Percentiles rank a stretch among this genome's conserved stretches.
Evolutionary conservation across 139 green algal species (phyloP).

Genomic region (Edaphochlamys debaryana): DNA sequence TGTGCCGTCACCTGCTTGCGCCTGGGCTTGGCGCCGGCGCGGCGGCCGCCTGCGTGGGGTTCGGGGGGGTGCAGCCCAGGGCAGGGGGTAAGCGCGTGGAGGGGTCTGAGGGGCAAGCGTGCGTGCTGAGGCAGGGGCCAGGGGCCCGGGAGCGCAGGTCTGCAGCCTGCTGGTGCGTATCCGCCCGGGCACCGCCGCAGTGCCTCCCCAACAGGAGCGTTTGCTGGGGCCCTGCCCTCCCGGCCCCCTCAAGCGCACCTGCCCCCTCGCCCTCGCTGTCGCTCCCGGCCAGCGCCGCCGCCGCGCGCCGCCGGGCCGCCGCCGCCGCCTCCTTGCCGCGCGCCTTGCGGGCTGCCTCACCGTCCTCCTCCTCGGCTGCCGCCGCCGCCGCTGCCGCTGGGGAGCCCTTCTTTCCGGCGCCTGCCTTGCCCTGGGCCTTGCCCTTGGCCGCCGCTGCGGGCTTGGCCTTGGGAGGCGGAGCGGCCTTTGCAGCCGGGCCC

Average conservation of each 20-base stretch:
- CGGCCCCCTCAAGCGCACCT: not conserved
- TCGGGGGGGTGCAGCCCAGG: no score
- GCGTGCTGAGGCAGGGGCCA: no score
- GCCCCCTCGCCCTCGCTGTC: constrained; percentile 1
- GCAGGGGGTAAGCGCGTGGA: no score
- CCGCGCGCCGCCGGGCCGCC: not conserved
- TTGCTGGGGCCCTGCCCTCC: not conserved
- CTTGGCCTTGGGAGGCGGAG: no score
- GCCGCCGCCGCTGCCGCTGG: not conserved
- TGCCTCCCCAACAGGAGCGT: no score
- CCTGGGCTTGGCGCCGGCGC: not conserved
- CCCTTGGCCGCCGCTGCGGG: not conserved
- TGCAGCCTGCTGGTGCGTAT: no score
- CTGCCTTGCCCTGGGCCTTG: not conserved
- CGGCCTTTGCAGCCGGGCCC: not conserved
- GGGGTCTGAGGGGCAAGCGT: no score
- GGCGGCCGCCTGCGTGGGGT: no score
- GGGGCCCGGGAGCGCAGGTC: no score
- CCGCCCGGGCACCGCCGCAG: no score
- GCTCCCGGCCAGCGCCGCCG: not conserved
- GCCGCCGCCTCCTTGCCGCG: not conserved
- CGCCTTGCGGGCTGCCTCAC: not conserved
- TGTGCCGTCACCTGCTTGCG: not conserved
- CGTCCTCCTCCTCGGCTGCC: not conserved
- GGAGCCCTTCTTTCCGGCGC: no score